A percentile compares a stretch with the other conserved stretches of the same genome.
Conservation (phyloP, 192 early-diverging fungal species). For the Bifiguratus adelaidae region DNA sequence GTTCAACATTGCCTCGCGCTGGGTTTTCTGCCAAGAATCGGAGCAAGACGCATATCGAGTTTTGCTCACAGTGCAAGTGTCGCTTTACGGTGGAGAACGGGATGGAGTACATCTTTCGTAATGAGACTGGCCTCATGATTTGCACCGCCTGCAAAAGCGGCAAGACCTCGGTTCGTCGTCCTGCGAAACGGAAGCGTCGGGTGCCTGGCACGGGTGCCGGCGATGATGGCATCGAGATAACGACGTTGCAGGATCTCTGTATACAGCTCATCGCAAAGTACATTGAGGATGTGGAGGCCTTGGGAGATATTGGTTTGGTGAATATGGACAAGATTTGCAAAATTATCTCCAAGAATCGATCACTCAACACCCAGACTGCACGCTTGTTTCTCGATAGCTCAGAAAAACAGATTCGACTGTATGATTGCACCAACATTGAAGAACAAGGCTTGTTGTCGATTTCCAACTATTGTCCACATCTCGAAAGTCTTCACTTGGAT, state of each 20-base stretch:
- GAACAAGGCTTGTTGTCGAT: conserved; percentile 46
- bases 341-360: conserved; percentile 69
- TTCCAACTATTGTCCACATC: conserved; percentile 45
- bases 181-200: neutral
- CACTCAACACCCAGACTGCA: conserved; percentile 49
- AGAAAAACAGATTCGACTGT: conserved; percentile 46
- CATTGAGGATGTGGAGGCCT: conserved; percentile 71
- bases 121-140: conserved; percentile 14
- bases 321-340: conserved; percentile 63
- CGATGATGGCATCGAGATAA: conserved; percentile 35
- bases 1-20: conserved; percentile 11
- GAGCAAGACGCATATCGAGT: conserved; percentile 20
- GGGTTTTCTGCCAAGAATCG: conserved; percentile 16
- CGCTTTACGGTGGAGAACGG: conserved; percentile 26
- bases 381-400: conserved; percentile 59
- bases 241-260: conserved; percentile 53
- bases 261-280: conserved; percentile 59
- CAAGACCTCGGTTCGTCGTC: neutral
- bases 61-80: conserved; percentile 29
- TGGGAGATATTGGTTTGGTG: conserved; percentile 68
- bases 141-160: conserved; percentile 7
- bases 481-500: conserved; percentile 51
- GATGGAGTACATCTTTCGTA: conserved; percentile 8
- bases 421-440: conserved; percentile 58
- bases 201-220: conserved; percentile 5